Base-by-base conservation (phyloP, 202 grass and related monocot genomes). In the Setaria viridis region DNA sequence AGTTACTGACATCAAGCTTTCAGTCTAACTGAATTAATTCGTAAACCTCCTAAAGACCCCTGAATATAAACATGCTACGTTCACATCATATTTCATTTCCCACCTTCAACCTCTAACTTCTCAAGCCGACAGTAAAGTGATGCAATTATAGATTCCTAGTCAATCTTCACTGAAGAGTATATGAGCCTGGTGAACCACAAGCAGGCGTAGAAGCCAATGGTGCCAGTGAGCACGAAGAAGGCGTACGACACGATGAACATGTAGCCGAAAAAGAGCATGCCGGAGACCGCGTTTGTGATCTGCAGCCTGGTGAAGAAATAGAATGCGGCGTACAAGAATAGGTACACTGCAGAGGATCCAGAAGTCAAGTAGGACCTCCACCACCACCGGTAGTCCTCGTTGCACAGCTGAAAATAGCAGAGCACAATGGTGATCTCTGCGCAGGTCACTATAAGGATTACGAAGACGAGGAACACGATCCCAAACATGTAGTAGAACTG, bases 401-500 rank as follows among this genome's bases (percentile, higher is more conserved):
- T 85, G 78, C 95, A 98, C 37, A 95, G 88, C 86, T 98, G 95
- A 88, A 98, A 94, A 68, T 95, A 98, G 87, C 93, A 94, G 29
- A 98, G 86, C 67, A 98, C 91, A 8, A 98, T 67, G 15, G 95
- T 78, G 87, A 98, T 95, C 91, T 95, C 93, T 0, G 88, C 93
- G 39, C 93, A 98, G 16, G 93, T 98, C 70, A 93, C 65, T 6
- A 91, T 63, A 25, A 98, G 81, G 81, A 98, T 98, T 47, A 89
- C 10, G 72, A 95, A 95, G 19, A 95, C 87, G 8, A 98, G 85
- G 88, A 94, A 94, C 25, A 95, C 85, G 84, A 95, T 92, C 5
- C 95, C 91, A 1, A 92, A 98, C 34, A 95, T 94, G 80, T 98
- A 90, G 91, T 98, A 98, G 81, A 95, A 98, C 67, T 95, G 93